A percentile compares a stretch with the other conserved stretches of the same genome.
Conservation (phyloP, 257 asterid genomes). For the Ballota nigra region DNA sequence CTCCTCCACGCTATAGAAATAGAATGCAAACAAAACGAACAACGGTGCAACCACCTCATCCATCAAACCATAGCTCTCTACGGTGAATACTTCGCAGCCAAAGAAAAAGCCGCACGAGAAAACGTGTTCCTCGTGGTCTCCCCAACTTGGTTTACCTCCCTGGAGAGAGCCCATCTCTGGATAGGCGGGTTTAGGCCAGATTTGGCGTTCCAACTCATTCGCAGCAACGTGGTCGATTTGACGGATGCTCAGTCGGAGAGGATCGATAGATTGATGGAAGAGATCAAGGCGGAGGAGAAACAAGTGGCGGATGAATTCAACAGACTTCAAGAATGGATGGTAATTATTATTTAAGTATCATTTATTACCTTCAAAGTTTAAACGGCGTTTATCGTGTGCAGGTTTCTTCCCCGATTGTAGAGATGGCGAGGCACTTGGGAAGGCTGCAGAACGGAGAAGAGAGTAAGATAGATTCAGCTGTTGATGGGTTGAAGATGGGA, state of each 20-base stretch:
- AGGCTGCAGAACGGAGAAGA: constrained; percentile 17
- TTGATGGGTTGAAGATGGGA: constrained; percentile 19
- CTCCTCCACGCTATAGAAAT: background rate
- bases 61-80: constrained; percentile 24
- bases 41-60: constrained; percentile 18
- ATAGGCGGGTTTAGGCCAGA: constrained; percentile 37
- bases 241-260: constrained; percentile 28
- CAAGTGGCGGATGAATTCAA: constrained; percentile 18
- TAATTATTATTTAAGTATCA: no score
- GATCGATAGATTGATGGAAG: constrained; percentile 15
- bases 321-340: constrained; percentile 32
- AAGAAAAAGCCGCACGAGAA: constrained; percentile 19
- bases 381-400: background rate
- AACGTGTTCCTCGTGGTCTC: constrained; percentile 33
- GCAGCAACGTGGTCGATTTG: constrained; percentile 23
- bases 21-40: background rate
- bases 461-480: background rate
- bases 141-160: constrained; percentile 37
- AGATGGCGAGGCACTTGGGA: constrained; percentile 12
- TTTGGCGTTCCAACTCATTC: constrained; percentile 19
- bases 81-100: constrained; percentile 27
- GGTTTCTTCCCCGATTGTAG: constrained; percentile 25
- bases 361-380: no score
- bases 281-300: constrained; percentile 27
- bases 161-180: constrained; percentile 34